Conservation (phyloP, 768 basidiomycete species). For the Stropharia rugosoannulata region DNA sequence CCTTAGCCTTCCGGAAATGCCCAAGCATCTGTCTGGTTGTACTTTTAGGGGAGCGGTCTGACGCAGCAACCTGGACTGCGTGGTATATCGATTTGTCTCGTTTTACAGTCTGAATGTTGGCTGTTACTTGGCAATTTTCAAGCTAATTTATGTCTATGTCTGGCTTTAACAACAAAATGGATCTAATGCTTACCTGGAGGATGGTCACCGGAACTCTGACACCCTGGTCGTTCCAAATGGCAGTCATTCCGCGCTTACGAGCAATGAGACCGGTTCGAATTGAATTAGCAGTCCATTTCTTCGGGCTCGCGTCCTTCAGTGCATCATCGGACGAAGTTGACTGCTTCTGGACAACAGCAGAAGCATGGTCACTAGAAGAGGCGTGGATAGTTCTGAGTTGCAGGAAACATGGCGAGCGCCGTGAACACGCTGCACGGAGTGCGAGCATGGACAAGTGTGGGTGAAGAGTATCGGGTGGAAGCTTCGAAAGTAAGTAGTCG, state of each 20-base stretch:
- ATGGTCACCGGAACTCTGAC: conserved; percentile 89
- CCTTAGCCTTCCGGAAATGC: conserved; percentile 83
- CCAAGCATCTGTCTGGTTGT: conserved; percentile 82
- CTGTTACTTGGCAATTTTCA: conserved; percentile 89
- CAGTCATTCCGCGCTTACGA: conserved; percentile 94
- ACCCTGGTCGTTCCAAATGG: conserved; percentile 90
- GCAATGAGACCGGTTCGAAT: conserved; percentile 92
- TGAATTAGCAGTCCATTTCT: conserved; percentile 84
- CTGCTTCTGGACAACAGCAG: conserved; percentile 25
- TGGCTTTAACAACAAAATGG: background rate
- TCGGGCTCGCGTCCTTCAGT: conserved; percentile 15
- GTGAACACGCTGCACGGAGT: conserved; percentile 45
- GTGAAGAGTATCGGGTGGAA: background rate
- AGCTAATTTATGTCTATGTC: conserved; percentile 42
- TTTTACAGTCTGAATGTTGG: conserved; percentile 65
- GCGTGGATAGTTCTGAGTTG: conserved; percentile 42
- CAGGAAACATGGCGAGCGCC: conserved; percentile 28
- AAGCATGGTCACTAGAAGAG: conserved; percentile 30
- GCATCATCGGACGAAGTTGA: conserved; percentile 22
- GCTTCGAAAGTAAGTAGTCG: conserved; percentile 8
- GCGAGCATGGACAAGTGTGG: conserved; percentile 42
- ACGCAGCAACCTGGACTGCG: conserved; percentile 91
- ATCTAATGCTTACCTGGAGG: conserved; percentile 66
- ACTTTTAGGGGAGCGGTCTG: conserved; percentile 69
- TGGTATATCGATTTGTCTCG: conserved; percentile 75